Base-by-base conservation (phyloP, 2,329 filamentous ascomycete genomes). In the Arthroderma uncinatum region DNA sequence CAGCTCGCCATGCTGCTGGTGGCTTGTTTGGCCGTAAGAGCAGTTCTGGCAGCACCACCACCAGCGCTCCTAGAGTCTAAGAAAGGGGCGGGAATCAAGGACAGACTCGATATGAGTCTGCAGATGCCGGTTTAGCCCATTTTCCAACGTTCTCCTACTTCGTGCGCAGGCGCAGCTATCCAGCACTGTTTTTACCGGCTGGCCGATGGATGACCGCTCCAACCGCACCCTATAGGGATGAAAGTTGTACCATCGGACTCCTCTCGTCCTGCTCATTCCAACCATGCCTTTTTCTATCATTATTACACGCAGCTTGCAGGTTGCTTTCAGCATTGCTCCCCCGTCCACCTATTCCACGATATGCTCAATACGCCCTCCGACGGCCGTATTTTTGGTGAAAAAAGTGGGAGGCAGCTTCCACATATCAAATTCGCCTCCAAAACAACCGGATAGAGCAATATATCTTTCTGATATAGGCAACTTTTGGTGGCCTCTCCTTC, bases 371-470 rank as follows among this genome's bases (percentile, higher is more conserved):
- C 47, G 39, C 12, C 23, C 7, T 36, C 52, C 42, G 57, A 39
- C 30, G 53, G 34, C 25, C 52, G 23, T 50, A 50, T 19, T 50
- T 50, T 50, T 50, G 10, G 44, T 44, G 34, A 54, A 44, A 58
- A 59, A 52, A 52, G 57, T 55, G 53, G 57, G 57, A 57, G 55
- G 57, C 58, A 55, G 39, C 57, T 60, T 55, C 58, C 23, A 4
- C 2, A n/a, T 12, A n/a, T 37, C 19, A 14, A 14, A 37, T 30
- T 53, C 23, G 36, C 28, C 44, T 28, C 33, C 23, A 37, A 30
- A 52, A 40, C 39, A 53, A 28, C 55, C 55, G 2, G 36, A 57
- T 37, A 2, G 30, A 36, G 47, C 19, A 30, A 37, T 39, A 19
- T 14, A 21, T 36, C 58, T 56, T 60, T 25, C 58, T 40, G 2